Conservation (phyloP, 2,329 filamentous ascomycete species). For the Allantophomopsis lycopodina region DNA sequence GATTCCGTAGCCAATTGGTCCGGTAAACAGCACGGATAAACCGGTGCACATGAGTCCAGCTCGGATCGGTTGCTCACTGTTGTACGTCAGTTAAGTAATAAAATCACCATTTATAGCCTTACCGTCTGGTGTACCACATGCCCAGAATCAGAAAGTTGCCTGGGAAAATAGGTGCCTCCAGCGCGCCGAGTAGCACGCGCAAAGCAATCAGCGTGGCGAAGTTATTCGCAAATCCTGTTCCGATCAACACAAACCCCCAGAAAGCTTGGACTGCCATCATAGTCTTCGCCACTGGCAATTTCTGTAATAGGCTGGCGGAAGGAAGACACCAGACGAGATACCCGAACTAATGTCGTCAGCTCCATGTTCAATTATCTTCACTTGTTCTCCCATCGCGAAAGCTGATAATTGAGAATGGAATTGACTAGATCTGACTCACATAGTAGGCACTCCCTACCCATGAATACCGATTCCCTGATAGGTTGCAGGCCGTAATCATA, state of each 20-base stretch:
- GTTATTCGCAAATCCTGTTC: constrained; percentile 15
- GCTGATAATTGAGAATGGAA: no score
- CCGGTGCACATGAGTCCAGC: constrained; percentile 32
- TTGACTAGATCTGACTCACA: no score
- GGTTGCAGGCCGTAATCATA: not conserved
- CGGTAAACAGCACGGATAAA: constrained; percentile 10
- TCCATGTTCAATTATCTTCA: no score
- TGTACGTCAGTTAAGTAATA: no score
- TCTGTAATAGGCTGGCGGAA: constrained; percentile 15
- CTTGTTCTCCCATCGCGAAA: no score
- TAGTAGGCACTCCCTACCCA: not conserved
- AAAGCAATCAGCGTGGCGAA: constrained; percentile 31
- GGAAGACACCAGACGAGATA: constrained; percentile 21
- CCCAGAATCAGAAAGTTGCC: constrained; percentile 36
- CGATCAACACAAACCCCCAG: constrained; percentile 7
- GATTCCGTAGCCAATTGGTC: constrained; percentile 14
- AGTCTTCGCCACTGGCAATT: constrained; percentile 20
- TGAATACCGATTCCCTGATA: not conserved
- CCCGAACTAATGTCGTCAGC: constrained; percentile 11
- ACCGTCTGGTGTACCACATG: constrained; percentile 36
- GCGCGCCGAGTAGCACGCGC: constrained; percentile 33
- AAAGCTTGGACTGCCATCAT: constrained; percentile 8
- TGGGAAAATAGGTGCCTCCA: constrained; percentile 36
- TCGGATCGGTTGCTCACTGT: constrained; percentile 34
- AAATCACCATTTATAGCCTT: constrained; percentile 21